Conservation (phyloP, 306 rosid species). For the Ormosia semicastrata region DNA sequence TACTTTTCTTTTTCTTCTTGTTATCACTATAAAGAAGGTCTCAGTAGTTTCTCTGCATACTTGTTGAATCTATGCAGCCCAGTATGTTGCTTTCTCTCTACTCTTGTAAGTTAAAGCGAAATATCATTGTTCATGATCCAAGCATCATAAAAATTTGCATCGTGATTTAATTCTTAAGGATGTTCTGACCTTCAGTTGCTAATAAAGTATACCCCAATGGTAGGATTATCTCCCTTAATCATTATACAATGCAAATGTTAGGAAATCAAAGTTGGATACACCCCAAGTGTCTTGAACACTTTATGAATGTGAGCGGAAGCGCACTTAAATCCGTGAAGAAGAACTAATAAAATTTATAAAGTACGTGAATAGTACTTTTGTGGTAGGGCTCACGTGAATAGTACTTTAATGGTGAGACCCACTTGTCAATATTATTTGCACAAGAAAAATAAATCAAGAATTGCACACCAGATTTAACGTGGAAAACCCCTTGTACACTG, state of each 20-base stretch:
- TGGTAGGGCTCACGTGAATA: too few species aligned
- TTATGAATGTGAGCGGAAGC: too few species aligned
- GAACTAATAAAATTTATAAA: too few species aligned
- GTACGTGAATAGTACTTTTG: too few species aligned
- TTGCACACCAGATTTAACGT: too few species aligned
- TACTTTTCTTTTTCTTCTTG: background rate
- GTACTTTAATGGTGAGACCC: too few species aligned
- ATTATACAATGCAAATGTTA: background rate
- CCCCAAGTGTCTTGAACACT: too few species aligned
- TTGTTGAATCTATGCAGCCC: background rate
- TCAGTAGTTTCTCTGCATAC: slow-evolving; percentile 1
- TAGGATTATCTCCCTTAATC: background rate
- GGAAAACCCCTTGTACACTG: too few species aligned
- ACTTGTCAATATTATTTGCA: too few species aligned
- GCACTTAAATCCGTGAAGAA: too few species aligned
- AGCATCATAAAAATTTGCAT: background rate
- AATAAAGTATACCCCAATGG: background rate
- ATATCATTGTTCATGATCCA: background rate
- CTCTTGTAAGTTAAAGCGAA: background rate
- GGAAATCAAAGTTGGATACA: too few species aligned
- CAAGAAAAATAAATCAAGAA: too few species aligned
- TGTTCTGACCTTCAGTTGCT: background rate
- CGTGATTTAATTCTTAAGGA: background rate
- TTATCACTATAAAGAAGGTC: background rate
- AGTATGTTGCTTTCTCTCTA: background rate